These are phyloP conservation scores for Starmera caribaea DNA, from an alignment of 805 yeast species.

Conservation along the genomic window DNA sequence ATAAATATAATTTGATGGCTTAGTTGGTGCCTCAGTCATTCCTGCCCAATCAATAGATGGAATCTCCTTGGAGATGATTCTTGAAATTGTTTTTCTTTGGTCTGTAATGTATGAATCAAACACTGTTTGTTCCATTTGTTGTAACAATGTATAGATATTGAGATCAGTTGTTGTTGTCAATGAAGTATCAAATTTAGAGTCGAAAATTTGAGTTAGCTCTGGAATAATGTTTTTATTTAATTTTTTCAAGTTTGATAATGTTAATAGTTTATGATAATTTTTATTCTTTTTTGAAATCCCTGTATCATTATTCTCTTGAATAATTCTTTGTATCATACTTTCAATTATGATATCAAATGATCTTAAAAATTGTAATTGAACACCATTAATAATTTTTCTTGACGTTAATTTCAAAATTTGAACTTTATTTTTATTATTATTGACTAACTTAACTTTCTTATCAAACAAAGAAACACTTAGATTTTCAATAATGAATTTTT, in stretches of 20 bases:
- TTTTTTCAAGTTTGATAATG: conserved; percentile 44
- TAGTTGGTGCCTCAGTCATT: conserved; percentile 22
- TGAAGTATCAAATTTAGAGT: conserved; percentile 37
- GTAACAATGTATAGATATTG: conserved; percentile 34
- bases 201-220: conserved; percentile 37
- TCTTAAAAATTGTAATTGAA: conserved; percentile 29
- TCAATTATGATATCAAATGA: conserved; percentile 38
- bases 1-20: conserved; percentile 37
- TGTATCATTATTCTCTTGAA: conserved; percentile 25
- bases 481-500: conserved; percentile 23
- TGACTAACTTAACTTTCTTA: conserved; percentile 20
- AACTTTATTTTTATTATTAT: conserved; percentile 15
- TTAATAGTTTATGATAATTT: conserved; percentile 37
- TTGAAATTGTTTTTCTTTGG: conserved; percentile 31
- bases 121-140: conserved; percentile 40
- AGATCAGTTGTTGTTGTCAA: conserved; percentile 28
- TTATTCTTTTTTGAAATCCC: conserved; percentile 17
- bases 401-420: conserved; percentile 27
- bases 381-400: conserved; percentile 25
- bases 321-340: conserved; percentile 30
- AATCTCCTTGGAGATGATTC: conserved; percentile 31
- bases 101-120: conserved; percentile 44
- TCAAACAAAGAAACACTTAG: conserved; percentile 24
- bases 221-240: conserved; percentile 40
- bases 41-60: conserved; percentile 34